Evolutionary conservation across 1,139 yeast species (phyloP), one percentile per base, ranked within the genome.

Genomic region (Yamadazyma buinensis): DNA sequence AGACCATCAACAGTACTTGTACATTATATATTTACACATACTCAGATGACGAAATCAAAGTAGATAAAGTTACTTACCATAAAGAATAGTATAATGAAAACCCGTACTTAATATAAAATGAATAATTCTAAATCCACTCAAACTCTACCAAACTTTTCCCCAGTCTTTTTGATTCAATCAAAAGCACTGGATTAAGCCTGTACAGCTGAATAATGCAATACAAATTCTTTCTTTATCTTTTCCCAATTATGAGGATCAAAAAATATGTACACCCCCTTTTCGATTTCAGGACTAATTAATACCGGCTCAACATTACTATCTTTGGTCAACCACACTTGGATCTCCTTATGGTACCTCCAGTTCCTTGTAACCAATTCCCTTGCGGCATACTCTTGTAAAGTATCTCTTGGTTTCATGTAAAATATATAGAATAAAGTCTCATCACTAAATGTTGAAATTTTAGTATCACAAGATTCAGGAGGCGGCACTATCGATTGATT

Each of bases 171-270:
- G n/a, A n/a, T n/a, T n/a, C n/a, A n/a, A n/a, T n/a, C n/a, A n/a
- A n/a, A n/a, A n/a, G n/a, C n/a, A n/a, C n/a, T n/a, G n/a, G 13
- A 18, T 25, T 14, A 31, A 14, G 75, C 71, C 47, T 69, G 75
- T 23, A 69, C 75, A n/a, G 68, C 59, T 26, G 71, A 62, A 58
- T 84, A 84, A 52, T 79, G 80, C 50, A 84, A 69, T 25, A 82
- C 78, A 60, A 84, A 81, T 54, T 83, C 90, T 60, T 84, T 82
- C 52, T 85, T 88, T 46, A 92, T 88, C 61, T 87, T 86, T 51
- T 87, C 95, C 99, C 99, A 94, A 41, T 84, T 78, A 46, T 83
- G 87, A 5, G 97, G 97, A 54, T 94, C 98, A 57, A 94, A 94
- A 57, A 94, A 92, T 30, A 90, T 83, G 57, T 92, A 94, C n/a